phyloP scores from a whole-genome alignment of 257 asterid genomes.

The Coffea eugenioides region DNA sequence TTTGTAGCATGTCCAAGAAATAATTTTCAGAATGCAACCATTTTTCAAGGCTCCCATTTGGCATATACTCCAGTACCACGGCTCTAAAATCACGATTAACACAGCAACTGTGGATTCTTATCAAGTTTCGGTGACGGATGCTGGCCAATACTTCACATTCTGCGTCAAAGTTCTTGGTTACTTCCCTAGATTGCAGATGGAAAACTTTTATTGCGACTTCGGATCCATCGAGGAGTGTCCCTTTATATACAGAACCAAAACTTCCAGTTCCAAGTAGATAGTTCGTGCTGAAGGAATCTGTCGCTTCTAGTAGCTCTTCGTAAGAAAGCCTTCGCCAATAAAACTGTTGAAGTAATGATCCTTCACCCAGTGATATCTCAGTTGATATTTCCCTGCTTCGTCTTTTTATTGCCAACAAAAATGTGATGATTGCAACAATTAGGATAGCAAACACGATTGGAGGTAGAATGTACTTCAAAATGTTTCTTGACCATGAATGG shows the following conservation, averaged over 20 bases:
- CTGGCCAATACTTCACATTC: slow-evolving; percentile 35
- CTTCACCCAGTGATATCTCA: no score
- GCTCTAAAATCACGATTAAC: slow-evolving; percentile 26
- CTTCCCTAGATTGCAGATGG: slow-evolving; percentile 26
- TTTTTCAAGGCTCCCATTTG: slow-evolving; percentile 31
- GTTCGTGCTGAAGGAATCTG: no score
- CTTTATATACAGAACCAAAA: slow-evolving; percentile 47
- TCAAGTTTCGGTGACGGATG: slow-evolving; percentile 45
- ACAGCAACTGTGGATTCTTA: slow-evolving; percentile 36
- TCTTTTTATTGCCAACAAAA: neutral
- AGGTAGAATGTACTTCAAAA: slow-evolving; percentile 15
- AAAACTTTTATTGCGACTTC: slow-evolving; percentile 45
- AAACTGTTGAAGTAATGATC: neutral
- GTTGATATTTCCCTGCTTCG: neutral
- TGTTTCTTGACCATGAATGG: neutral
- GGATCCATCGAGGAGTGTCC: slow-evolving; percentile 32
- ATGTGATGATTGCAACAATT: neutral
- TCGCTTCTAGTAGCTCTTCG: slow-evolving; percentile 29
- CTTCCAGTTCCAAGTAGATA: slow-evolving; percentile 44
- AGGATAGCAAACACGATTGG: neutral
- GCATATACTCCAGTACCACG: slow-evolving; percentile 21
- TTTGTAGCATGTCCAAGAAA: slow-evolving; percentile 8
- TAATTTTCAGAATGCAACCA: slow-evolving; percentile 23
- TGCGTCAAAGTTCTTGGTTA: slow-evolving; percentile 28
- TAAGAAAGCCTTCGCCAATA: slow-evolving; percentile 36